phyloP scores from a whole-genome alignment of 805 yeast species.

The Kazachstania viticola region DNA sequence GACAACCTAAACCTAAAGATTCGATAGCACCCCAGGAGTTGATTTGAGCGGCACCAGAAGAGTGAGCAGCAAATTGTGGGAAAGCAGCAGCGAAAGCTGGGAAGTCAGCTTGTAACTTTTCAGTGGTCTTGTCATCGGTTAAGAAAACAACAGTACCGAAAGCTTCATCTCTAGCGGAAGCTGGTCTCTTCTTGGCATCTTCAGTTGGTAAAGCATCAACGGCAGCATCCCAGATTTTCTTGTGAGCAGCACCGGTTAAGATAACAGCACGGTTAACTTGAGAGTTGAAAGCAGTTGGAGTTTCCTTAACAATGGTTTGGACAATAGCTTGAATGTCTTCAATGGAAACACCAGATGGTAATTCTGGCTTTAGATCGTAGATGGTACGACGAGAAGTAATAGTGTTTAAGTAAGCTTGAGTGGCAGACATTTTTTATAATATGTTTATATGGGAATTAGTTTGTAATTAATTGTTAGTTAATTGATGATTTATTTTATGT shows the following conservation, averaged over 20 bases:
- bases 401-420: constrained; percentile 20
- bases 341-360: constrained; percentile 32
- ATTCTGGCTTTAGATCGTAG: constrained; percentile 34
- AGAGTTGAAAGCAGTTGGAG: constrained; percentile 44
- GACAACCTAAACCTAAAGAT: constrained; percentile 36
- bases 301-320: constrained; percentile 33
- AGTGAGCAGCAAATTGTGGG: constrained; percentile 37
- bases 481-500: too few relatives aligned
- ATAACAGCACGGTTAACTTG: constrained; percentile 39
- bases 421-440: constrained; percentile 12
- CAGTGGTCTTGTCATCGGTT: constrained; percentile 32
- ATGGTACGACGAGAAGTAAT: constrained; percentile 36
- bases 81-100: constrained; percentile 34
- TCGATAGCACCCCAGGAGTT: constrained; percentile 37
- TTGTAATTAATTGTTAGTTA: too few relatives aligned
- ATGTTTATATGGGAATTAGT: too few relatives aligned
- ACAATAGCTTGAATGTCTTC: constrained; percentile 32
- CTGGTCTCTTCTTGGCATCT: constrained; percentile 31
- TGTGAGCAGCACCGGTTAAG: constrained; percentile 35
- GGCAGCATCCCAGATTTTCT: constrained; percentile 35
- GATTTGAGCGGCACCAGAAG: constrained; percentile 41
- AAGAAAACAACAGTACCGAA: constrained; percentile 41
- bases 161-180: constrained; percentile 34
- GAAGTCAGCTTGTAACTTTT: constrained; percentile 32
- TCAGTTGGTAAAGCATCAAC: constrained; percentile 29